A percentile compares a stretch with the other conserved stretches of the same genome.
These are phyloP conservation scores for Coemansia sp. DNA, from an alignment of 192 early-diverging fungal genomes.

Conservation along the genomic window DNA sequence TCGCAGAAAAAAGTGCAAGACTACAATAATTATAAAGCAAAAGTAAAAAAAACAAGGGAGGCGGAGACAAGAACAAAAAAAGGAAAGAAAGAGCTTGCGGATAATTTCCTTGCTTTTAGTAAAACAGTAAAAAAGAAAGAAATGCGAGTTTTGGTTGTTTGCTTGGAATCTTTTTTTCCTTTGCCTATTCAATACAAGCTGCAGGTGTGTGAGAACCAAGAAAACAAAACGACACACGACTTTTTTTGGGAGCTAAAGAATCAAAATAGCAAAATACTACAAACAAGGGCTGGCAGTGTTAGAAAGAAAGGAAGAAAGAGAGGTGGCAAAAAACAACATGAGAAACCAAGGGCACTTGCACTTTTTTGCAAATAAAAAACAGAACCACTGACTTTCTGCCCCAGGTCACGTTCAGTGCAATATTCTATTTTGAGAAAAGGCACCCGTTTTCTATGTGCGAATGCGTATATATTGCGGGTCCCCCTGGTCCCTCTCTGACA, in stretches of 20 bases:
- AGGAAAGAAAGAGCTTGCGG: conserved; percentile 3
- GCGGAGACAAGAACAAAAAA: neutral
- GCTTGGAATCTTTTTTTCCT: neutral
- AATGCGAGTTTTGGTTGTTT: conserved; percentile 3
- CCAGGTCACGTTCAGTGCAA: neutral
- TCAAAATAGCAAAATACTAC: neutral
- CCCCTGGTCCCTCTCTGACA: no score
- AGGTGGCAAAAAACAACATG: neutral
- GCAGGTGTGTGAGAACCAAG: conserved; percentile 1
- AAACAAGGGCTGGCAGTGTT: neutral
- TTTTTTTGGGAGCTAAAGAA: neutral
- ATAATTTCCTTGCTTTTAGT: conserved; percentile 6
- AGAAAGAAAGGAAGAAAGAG: neutral
- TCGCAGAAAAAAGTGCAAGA: neutral
- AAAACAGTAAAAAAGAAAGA: conserved; percentile 5
- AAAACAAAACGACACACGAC: conserved; percentile 6
- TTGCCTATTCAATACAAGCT: neutral
- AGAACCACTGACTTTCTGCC: neutral
- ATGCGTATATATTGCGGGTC: neutral
- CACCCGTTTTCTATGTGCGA: neutral
- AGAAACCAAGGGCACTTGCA: neutral
- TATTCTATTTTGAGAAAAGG: neutral
- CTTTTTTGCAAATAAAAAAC: no score
- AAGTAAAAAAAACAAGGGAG: conserved; percentile 2
- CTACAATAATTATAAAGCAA: neutral